A percentile compares a stretch with the other conserved stretches of the same genome.
These are phyloP conservation scores for Thalassiosira hispida DNA, from an alignment of 352 stramenopile species.

Conservation along the genomic window DNA sequence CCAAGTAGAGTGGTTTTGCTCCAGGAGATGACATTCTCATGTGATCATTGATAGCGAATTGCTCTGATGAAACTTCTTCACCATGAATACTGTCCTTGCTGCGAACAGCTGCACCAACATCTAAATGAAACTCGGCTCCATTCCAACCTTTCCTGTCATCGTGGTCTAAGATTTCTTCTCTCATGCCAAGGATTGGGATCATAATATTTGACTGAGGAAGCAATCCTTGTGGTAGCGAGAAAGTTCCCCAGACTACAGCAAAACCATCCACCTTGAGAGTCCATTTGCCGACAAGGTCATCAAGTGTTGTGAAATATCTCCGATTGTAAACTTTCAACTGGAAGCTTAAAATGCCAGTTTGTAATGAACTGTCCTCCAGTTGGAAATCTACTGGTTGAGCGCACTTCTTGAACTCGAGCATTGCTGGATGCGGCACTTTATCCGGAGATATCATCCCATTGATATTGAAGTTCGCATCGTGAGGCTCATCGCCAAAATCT, in stretches of 20 bases:
- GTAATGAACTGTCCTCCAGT: background rate
- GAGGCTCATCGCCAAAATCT: slow-evolving; percentile 75
- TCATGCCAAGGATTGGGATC: background rate
- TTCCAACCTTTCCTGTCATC: background rate
- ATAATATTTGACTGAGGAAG: slow-evolving; percentile 12
- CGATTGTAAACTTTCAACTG: slow-evolving; percentile 28
- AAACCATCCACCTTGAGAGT: slow-evolving; percentile 40
- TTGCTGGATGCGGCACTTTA: slow-evolving; percentile 78
- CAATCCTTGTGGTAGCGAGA: slow-evolving; percentile 17
- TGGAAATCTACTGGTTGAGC: slow-evolving; percentile 44
- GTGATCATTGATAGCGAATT: slow-evolving; percentile 22
- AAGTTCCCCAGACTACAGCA: slow-evolving; percentile 10
- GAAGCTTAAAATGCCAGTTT: background rate
- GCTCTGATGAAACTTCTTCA: slow-evolving; percentile 14
- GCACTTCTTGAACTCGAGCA: slow-evolving; percentile 54
- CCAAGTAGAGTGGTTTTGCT: slow-evolving; percentile 1
- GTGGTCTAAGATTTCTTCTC: background rate
- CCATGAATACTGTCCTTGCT: background rate
- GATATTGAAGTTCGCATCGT: slow-evolving; percentile 83
- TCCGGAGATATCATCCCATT: slow-evolving; percentile 84
- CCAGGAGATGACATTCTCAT: background rate
- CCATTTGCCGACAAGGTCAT: slow-evolving; percentile 33
- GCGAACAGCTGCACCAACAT: slow-evolving; percentile 6
- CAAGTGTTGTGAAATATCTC: slow-evolving; percentile 32
- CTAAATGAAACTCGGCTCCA: slow-evolving; percentile 11